These are phyloP conservation scores for Chlorociboria aeruginascens DNA, from an alignment of 495 filamentous ascomycete species.

Conservation along the genomic window DNA sequence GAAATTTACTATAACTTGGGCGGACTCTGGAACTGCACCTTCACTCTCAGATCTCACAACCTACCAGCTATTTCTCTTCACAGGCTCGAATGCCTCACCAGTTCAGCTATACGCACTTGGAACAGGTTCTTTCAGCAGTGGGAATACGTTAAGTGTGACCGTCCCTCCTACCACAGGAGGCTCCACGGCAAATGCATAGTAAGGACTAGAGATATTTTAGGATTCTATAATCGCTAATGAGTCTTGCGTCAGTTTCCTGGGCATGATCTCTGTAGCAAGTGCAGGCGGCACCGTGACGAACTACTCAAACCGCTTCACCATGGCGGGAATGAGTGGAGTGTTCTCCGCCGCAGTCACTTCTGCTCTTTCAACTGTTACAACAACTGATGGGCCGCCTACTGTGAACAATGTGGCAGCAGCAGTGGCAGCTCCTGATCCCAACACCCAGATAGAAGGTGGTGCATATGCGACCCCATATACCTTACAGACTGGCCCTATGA, in stretches of 20 bases:
- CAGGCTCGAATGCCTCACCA: conserved; percentile 43
- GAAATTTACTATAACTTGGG: conserved; percentile 44
- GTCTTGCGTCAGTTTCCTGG: conserved; percentile 42
- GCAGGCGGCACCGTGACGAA: conserved; percentile 41
- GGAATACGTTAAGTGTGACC: conserved; percentile 33
- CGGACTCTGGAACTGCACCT: conserved; percentile 40
- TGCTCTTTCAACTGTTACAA: conserved; percentile 31
- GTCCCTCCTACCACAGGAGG: conserved; percentile 37
- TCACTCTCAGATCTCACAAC: conserved; percentile 36
- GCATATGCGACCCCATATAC: conserved; percentile 45
- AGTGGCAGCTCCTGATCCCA: conserved; percentile 14
- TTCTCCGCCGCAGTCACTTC: conserved; percentile 35
- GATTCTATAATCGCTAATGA: conserved; percentile 4
- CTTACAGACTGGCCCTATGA: conserved; percentile 48
- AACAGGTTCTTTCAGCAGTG: conserved; percentile 23
- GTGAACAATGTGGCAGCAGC: conserved; percentile 23
- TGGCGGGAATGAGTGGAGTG: conserved; percentile 54
- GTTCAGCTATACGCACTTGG: conserved; percentile 5
- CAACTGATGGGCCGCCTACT: conserved; percentile 30
- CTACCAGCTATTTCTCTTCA: conserved; percentile 52
- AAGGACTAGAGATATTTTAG: conserved; percentile 15
- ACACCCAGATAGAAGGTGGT: conserved; percentile 9
- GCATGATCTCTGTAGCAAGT: conserved; percentile 42
- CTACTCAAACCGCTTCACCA: conserved; percentile 52
- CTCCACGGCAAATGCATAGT: conserved; percentile 50